Percentiles rank a stretch among this genome's conserved stretches.
Conservation (phyloP, 148 eudicot species). For the Gaultheria prostrata region DNA sequence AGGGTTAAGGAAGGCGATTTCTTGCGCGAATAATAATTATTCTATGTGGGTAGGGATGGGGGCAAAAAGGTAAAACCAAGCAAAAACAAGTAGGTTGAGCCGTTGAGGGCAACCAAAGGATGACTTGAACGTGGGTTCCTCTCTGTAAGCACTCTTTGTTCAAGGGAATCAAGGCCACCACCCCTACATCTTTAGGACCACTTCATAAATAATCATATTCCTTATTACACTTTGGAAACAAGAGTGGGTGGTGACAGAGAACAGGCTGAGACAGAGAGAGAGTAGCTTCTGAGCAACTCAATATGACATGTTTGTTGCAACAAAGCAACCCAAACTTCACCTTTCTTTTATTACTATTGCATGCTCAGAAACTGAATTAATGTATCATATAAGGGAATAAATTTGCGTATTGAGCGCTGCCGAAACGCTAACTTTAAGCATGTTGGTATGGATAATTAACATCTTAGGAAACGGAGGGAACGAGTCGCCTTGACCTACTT, state of each 20-base stretch:
- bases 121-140: background rate
- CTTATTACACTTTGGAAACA: background rate
- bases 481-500: background rate
- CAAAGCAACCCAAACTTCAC: background rate
- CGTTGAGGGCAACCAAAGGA: background rate
- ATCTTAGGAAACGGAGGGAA: background rate
- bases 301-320: constrained; percentile 6
- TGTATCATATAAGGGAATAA: background rate
- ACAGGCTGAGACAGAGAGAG: background rate
- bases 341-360: background rate
- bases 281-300: constrained; percentile 17
- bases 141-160: background rate
- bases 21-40: background rate
- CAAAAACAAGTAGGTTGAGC: background rate
- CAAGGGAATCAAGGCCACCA: background rate
- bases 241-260: background rate
- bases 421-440: background rate
- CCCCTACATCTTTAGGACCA: constrained; percentile 1
- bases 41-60: background rate
- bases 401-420: background rate
- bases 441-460: background rate
- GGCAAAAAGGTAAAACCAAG: background rate
- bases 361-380: background rate
- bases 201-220: background rate
- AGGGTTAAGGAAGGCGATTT: background rate